phyloP scores from a whole-genome alignment of 1,139 yeast species.

The Protomyces macrosporus region DNA sequence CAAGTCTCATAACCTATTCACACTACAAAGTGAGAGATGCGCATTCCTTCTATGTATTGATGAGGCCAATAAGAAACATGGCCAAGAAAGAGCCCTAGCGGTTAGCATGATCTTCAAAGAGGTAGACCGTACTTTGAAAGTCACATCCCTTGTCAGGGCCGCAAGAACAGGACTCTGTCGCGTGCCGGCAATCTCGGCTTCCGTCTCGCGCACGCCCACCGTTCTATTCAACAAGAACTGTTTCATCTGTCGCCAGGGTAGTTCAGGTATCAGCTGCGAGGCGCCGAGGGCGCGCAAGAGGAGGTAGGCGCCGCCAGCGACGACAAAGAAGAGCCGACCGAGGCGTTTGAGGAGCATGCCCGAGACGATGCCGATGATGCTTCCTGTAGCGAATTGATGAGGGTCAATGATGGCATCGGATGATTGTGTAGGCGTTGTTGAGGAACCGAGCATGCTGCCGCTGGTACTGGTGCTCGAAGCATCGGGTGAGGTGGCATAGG shows the following conservation, averaged over 20 bases:
- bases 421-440: background rate
- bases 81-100: conserved; percentile 7
- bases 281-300: conserved; percentile 15
- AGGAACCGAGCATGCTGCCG: background rate
- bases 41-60: conserved; percentile 1
- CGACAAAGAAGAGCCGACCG: conserved; percentile 19
- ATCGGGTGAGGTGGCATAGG: too few species aligned
- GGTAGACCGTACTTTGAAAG: conserved; percentile 6
- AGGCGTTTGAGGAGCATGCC: conserved; percentile 20
- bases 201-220: background rate
- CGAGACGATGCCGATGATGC: conserved; percentile 17
- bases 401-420: conserved; percentile 8
- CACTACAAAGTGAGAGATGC: too few species aligned
- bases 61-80: conserved; percentile 16
- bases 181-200: background rate
- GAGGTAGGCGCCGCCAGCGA: conserved; percentile 10
- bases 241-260: conserved; percentile 19
- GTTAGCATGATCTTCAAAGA: background rate
- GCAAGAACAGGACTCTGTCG: conserved; percentile 8
- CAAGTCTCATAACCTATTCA: too few species aligned
- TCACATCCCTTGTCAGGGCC: conserved; percentile 14
- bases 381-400: conserved; percentile 23
- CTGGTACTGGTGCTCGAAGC: background rate
- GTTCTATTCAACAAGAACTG: conserved; percentile 18
- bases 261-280: conserved; percentile 5